Evolutionary conservation across 2,329 filamentous ascomycete species (phyloP), one percentile per base, ranked within the genome.

Genomic region (Nothophoma quercina): DNA sequence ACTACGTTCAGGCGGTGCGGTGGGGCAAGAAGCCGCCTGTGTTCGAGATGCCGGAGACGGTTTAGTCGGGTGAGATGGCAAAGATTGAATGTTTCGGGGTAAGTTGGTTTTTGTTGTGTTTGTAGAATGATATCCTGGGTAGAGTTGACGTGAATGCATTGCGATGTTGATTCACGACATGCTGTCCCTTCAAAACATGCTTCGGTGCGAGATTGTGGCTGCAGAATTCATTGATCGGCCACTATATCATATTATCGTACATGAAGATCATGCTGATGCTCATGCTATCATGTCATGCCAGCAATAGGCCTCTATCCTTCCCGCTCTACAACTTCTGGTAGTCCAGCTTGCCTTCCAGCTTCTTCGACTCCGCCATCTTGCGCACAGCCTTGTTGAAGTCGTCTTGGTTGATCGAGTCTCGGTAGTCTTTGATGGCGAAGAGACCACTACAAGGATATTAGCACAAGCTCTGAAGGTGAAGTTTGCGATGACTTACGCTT

Each of bases 361-460:
- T 99, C 90, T 99, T 99, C 57, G 91, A 84, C 78, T 99, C 95
- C 13, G 90, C 92, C 64, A 99, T 89, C 85, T 99, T 99, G 64
- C 95, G 88, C 47, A 99, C 95, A 4, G 95, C 95, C 80, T 97
- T 97, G 82, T 97, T 99, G 86, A 98, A 97, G 73, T 99, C 95
- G 70, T 99, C 95, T 76, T 99, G 95, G 78, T 90, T 98, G 77
- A 99, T 90, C 10, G 92, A 87, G 68, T 99, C 95, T 57, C 96
- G 84, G 76, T 98, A 96, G 72, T 96, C 95, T 78, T 98, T 98
- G 84, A 99, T 99, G 34, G 95, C 93, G 76, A 97, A 98, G 30
- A 99, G 80, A 59, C 95, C 95, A 63, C 91, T 96, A 49, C 5
- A 29, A 23, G 21, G 23, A 34, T 23, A 53, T 75, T 61, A 73